Evolutionary conservation across 768 basidiomycete genomes (phyloP), one percentile per base, ranked within the genome.

Genomic region (Trametes meyenii): DNA sequence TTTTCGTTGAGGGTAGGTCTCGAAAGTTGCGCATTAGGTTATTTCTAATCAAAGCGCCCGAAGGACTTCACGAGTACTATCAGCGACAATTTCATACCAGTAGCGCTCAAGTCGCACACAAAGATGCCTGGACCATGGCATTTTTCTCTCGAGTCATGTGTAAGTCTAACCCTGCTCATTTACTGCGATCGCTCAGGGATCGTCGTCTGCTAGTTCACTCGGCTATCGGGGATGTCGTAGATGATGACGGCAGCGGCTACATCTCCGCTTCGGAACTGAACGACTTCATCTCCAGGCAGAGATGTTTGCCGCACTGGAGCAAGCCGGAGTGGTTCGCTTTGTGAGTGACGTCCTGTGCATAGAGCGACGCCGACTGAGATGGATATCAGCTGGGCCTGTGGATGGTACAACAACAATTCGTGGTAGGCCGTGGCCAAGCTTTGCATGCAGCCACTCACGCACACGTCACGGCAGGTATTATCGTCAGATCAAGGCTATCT

Each of bases 331-430:
- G 56, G 61, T 58, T 63, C 11, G 61, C 61, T 5, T 63, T 63
- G 61, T 63, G 17, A 43, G 61, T 60, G 14, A 26, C 57, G 55
- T 38, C 45, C 54, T 23, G 54, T 50, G 5, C 58, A 54, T 40
- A 44, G 21, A 50, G 39, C n/a, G n/a, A 19, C 21, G 1, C 6
- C 19, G 5, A 10, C 33, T 24, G 10, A 16, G 11, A 4, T 14
- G 33, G 16, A n/a, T 33, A 10, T 12, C 13, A 63, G 61, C n/a
- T 63, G 61, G 45, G 61, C 61, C 10, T 53, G 56, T 16, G 61
- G 61, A 33, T 63, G 61, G 61, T 51, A 57, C 21, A 63, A 58
- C 51, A 63, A 63, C 51, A 63, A 58, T 26, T 12, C 50, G 2
- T 54, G 51, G 61, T 63, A 14, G 17, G 13, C 10, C 29, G 14